phyloP scores from a whole-genome alignment of 2,329 filamentous ascomycete genomes.

The Trichoderma guizhouense region DNA sequence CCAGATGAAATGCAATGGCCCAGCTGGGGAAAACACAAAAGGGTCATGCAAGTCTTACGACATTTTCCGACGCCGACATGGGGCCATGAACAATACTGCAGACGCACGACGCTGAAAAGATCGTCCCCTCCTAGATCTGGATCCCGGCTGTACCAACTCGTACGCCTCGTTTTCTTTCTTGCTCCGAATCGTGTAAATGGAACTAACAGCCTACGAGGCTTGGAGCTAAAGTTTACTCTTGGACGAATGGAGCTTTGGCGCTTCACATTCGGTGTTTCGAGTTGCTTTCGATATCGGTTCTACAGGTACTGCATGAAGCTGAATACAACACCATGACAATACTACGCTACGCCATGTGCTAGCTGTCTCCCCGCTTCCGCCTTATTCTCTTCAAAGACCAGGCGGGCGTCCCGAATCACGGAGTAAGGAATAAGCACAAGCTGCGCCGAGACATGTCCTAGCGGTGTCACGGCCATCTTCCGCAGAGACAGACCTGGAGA shows the following conservation, averaged over 20 bases:
- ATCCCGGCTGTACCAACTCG: background rate
- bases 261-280: background rate
- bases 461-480: background rate
- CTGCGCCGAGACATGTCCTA: background rate
- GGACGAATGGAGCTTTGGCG: background rate
- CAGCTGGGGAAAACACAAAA: background rate
- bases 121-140: background rate
- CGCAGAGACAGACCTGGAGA: background rate
- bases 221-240: background rate
- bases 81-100: background rate
- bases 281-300: background rate
- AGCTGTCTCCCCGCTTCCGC: background rate
- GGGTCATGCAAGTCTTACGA: conserved; percentile 12
- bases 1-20: background rate
- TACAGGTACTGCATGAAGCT: background rate
- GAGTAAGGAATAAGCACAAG: background rate
- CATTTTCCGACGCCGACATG: conserved; percentile 9
- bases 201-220: background rate
- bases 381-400: background rate
- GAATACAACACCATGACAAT: background rate
- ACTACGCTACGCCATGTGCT: background rate
- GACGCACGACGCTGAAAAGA: background rate
- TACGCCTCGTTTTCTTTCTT: background rate
- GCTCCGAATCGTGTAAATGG: background rate
- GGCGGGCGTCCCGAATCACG: background rate